Percentiles rank a stretch among this genome's conserved stretches.
phyloP scores from a whole-genome alignment of 176 grass and related monocot species.

The Hsuehochloa calcarea region DNA sequence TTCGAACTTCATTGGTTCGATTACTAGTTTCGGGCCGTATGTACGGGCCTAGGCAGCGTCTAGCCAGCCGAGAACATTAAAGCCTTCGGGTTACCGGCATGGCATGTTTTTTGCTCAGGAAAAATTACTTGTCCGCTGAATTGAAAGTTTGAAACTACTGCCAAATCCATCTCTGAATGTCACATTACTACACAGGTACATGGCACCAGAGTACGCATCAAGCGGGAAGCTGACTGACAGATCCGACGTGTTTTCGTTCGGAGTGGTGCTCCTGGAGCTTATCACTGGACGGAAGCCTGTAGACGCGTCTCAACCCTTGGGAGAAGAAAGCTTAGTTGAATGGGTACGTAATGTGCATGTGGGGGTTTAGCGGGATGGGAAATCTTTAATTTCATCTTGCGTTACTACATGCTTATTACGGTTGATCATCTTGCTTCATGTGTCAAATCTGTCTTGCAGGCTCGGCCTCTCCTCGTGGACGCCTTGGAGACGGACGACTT shows the following conservation, averaged over 20 bases:
- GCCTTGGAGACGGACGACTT: slow-evolving; percentile 59
- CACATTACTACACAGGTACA: slow-evolving; percentile 41
- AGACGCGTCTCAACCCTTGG: slow-evolving; percentile 60
- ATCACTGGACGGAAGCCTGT: slow-evolving; percentile 84
- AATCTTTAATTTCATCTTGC: not conserved
- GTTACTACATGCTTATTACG: not conserved
- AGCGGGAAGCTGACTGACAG: slow-evolving; percentile 82
- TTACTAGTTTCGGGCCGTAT: not conserved
- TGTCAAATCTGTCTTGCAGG: slow-evolving; percentile 21
- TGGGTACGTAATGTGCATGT: slow-evolving; percentile 45
- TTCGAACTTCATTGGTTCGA: not conserved
- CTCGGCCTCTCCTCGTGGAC: slow-evolving; percentile 59
- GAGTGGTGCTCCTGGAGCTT: slow-evolving; percentile 91
- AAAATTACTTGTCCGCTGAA: not conserved
- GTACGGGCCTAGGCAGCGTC: not conserved
- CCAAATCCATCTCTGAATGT: not conserved
- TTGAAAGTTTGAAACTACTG: not conserved
- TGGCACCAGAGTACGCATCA: slow-evolving; percentile 84
- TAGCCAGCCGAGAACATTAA: not conserved
- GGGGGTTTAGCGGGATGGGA: not conserved
- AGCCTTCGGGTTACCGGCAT: not conserved
- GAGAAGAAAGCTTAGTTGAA: slow-evolving; percentile 86
- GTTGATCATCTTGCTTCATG: not conserved
- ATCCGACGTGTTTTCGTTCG: slow-evolving; percentile 95
- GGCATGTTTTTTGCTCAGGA: not conserved